Evolutionary conservation across 2,329 filamentous ascomycete species (phyloP).

Genomic region (Fusarium subglutinans): DNA sequence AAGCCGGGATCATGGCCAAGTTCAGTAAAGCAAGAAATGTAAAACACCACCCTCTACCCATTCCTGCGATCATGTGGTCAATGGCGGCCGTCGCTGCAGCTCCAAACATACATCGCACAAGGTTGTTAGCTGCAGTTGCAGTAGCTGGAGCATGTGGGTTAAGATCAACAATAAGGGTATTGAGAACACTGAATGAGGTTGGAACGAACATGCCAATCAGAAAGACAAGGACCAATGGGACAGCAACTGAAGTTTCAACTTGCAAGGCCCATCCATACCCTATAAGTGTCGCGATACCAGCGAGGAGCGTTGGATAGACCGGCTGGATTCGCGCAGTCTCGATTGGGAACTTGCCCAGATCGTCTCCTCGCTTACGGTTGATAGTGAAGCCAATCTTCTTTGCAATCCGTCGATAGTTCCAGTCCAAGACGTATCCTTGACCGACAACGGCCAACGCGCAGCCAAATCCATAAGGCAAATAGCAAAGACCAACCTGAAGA

Average conservation of each 20-base stretch:
- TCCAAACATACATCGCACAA: slow-evolving; percentile 69
- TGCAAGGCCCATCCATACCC: slow-evolving; percentile 68
- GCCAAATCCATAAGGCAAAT: slow-evolving; percentile 62
- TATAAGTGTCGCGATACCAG: slow-evolving; percentile 63
- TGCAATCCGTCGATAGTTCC: slow-evolving; percentile 77
- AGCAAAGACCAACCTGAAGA: slow-evolving; percentile 63
- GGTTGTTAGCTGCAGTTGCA: slow-evolving; percentile 70
- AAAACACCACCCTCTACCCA: slow-evolving; percentile 71
- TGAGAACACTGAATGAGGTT: slow-evolving; percentile 70
- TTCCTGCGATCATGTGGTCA: slow-evolving; percentile 63
- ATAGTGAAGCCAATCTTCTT: slow-evolving; percentile 68
- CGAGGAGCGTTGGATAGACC: slow-evolving; percentile 61
- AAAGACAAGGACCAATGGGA: slow-evolving; percentile 65
- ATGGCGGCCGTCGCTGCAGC: slow-evolving; percentile 69
- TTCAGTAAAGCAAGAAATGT: slow-evolving; percentile 66
- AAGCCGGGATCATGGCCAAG: slow-evolving; percentile 56
- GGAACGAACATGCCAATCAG: slow-evolving; percentile 67
- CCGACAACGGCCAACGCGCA: slow-evolving; percentile 58
- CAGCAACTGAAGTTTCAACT: slow-evolving; percentile 60
- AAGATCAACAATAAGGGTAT: slow-evolving; percentile 70
- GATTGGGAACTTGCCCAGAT: slow-evolving; percentile 63
- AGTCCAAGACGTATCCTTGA: slow-evolving; percentile 69
- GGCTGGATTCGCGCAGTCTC: slow-evolving; percentile 64
- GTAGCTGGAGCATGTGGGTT: slow-evolving; percentile 69
- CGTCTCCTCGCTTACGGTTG: slow-evolving; percentile 64